phyloP scores from a whole-genome alignment of 2,329 filamentous ascomycete species.

The Hypoxylon sp. region DNA sequence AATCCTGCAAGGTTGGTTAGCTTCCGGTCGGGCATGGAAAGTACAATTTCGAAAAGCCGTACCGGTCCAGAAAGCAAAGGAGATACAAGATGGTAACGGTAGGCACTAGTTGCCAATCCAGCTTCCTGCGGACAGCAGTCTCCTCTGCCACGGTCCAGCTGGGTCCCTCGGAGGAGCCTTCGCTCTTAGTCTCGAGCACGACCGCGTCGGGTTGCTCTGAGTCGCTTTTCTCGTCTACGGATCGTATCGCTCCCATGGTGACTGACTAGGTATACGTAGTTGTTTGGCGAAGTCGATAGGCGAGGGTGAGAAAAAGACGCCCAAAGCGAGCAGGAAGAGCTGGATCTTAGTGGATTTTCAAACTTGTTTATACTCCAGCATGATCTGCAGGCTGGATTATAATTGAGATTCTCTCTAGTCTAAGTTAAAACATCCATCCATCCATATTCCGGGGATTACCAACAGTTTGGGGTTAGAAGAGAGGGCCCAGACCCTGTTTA shows the following conservation, averaged over 20 bases:
- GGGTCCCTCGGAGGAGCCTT: constrained; percentile 51
- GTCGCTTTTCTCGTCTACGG: constrained; percentile 47
- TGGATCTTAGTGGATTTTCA: constrained; percentile 10
- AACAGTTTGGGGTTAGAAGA: constrained; percentile 32
- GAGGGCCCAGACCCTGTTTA: constrained; percentile 39
- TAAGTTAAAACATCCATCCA: constrained; percentile 21
- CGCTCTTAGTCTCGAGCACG: constrained; percentile 50
- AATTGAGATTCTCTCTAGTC: constrained; percentile 9
- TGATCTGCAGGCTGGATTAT: constrained; percentile 20
- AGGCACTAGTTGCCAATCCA: constrained; percentile 68
- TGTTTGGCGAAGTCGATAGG: constrained; percentile 24
- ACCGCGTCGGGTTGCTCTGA: constrained; percentile 48
- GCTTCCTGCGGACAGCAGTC: constrained; percentile 63
- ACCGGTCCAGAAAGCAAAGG: constrained; percentile 64
- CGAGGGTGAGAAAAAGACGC: constrained; percentile 20
- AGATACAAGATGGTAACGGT: constrained; percentile 68
- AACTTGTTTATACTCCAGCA: constrained; percentile 32
- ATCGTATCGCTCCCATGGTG: constrained; percentile 47
- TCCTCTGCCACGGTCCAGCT: constrained; percentile 68
- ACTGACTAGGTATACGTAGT: constrained; percentile 14
- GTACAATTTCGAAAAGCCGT: constrained; percentile 11
- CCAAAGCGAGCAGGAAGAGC: constrained; percentile 18
- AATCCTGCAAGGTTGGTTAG: constrained; percentile 51
- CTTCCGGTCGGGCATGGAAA: neutral
- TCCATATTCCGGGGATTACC: constrained; percentile 30